Base-by-base conservation (phyloP, 176 grass and related monocot genomes). In the Ensete glaucum region DNA sequence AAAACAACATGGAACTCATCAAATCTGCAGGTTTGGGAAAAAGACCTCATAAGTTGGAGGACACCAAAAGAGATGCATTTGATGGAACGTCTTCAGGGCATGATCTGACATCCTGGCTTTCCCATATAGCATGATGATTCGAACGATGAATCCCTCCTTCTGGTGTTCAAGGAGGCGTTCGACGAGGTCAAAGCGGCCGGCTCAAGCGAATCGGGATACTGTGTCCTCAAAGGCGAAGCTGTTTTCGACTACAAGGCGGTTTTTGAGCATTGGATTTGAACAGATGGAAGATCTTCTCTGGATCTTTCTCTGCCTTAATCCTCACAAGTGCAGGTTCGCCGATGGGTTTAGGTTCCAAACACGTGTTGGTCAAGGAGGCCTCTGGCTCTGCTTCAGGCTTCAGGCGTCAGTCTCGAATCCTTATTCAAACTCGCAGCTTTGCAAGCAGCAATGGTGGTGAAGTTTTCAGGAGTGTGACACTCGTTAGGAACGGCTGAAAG, bases 111-210 rank as follows among this genome's bases (percentile, higher is more conserved):
- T 93, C 74, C 81, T 25, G 21, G 87, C 93, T 74, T 80, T 87
- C 3, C 90, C 93, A 23, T 97, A 97, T 2, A 97, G 29, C 50
- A 72, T 72, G 50, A 97, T 90, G 78, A 97, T 73, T 77, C 93
- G 78, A 54, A 97, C 74, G 11, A 97, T 50, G 71, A 97, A 97
- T 49, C 93, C 93, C 80, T 97, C 81, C 81, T 84, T 93, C 66
- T 97, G 93, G 71, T 90, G 85, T 85, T 93, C 93, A 21, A 97
- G 88, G 76, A 97, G 87, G 53, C 84, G 69, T 77, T 97, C 85
- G 23, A 97, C 83, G 14, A 97, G 90, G 67, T 97, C 93, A 80
- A 85, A 88, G 76, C 90, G 85, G 62, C 80, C 50, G 77, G 93
- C 85, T 53, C 90, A 85, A 63, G 93, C 79, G 52, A 97, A 84